Base-by-base conservation (phyloP, 352 stramenopile genomes). In the Phytophthora cryptogea region DNA sequence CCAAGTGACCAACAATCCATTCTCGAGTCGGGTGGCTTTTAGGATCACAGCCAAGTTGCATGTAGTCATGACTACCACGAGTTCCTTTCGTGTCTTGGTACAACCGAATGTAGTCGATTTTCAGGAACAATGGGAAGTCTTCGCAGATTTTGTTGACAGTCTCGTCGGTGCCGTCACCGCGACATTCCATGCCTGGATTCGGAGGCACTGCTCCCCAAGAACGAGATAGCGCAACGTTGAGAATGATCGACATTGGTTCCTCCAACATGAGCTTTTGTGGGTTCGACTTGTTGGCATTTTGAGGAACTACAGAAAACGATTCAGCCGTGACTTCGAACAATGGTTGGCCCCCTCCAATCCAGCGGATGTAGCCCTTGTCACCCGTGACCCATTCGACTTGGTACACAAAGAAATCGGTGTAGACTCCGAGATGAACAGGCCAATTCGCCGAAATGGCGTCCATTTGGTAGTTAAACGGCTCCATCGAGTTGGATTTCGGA, bases 31-130 rank as follows among this genome's bases (percentile, higher is more conserved):
- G 68, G 16, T 80, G 72, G 7, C 49, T 68, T 8, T 23, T 14
- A n/a, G 72, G 72, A 17, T 81, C 62, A 20, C 72, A 78, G 14
- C 61, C 61, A 16, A 76, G 31, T n/a, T 60, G 35, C 59, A 74
- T 44, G 27, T 63, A 66, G 36, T 56, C 36, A 5, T 50, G n/a
- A 11, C n/a, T 20, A 9, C 8, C 53, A 14, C 53, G 53, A 63
- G 57, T 68, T 13, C 59, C 59, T 17, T 58, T 57, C 6, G 53
- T 14, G 32, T 76, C 68, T 58, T 96, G 87, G 52, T 96, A 97
- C 17, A 96, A 47, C 7, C 88, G 80, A 16, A 97, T 82, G 54
- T 85, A 89, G 74, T 97, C 90, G 46, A 97, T 84, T 40, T 87
- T 84, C 53, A 95, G 13, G 39, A 55, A 80, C 67, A 85, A 63